Conservation (phyloP, 306 rosid genomes). For the Biancaea sappan region DNA sequence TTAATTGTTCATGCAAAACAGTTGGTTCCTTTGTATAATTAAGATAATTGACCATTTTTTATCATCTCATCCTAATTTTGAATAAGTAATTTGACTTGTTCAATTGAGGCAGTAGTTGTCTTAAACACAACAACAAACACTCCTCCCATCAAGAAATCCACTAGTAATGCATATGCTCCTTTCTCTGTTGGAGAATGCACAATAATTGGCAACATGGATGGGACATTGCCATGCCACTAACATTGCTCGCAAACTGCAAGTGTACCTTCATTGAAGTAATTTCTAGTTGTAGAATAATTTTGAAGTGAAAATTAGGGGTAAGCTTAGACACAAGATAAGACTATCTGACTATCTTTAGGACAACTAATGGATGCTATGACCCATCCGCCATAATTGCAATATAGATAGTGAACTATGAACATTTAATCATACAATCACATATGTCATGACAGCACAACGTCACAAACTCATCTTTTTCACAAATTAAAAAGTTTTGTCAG, state of each 20-base stretch:
- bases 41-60: conserved; percentile 69
- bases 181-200: conserved; percentile 74
- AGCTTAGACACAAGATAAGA: conserved; percentile 68
- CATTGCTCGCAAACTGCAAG: conserved; percentile 38
- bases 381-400: conserved; percentile 67
- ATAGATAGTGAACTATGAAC: conserved; percentile 50
- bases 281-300: conserved; percentile 35
- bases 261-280: conserved; percentile 46
- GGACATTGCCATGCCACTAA: conserved; percentile 46
- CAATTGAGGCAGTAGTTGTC: conserved; percentile 90
- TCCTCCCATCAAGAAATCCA: conserved; percentile 90
- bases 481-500: not conserved
- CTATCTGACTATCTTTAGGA: conserved; percentile 72
- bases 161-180: conserved; percentile 52
- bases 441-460: not conserved
- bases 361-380: conserved; percentile 59
- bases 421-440: conserved; percentile 21
- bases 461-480: not conserved
- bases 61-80: conserved; percentile 91
- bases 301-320: conserved; percentile 42
- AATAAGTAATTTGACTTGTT: conserved; percentile 72
- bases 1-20: conserved; percentile 83
- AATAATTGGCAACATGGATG: conserved; percentile 41
- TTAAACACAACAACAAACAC: conserved; percentile 87
- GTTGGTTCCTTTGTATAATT: conserved; percentile 80